These are phyloP conservation scores for Zygoascus ofunaensis DNA, from an alignment of 805 yeast genomes.

Conservation along the genomic window DNA sequence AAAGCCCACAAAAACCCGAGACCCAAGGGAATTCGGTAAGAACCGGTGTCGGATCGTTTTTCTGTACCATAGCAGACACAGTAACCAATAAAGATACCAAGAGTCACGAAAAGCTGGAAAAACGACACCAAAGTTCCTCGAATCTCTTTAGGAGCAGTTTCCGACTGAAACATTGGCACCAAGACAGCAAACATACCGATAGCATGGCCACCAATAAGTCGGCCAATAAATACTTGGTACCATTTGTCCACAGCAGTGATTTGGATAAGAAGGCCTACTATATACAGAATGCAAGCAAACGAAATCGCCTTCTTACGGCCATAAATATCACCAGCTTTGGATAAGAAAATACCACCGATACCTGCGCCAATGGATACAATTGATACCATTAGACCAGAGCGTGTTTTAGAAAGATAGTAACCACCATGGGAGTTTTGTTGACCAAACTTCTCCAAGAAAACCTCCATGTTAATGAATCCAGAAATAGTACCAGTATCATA, in stretches of 20 bases:
- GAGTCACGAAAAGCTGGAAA: conserved; percentile 66
- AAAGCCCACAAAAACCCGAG: conserved; percentile 62
- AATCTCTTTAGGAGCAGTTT: conserved; percentile 70
- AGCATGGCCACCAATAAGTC: conserved; percentile 64
- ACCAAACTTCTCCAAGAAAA: conserved; percentile 44
- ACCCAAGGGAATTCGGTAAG: conserved; percentile 73
- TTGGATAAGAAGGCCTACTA: conserved; percentile 46
- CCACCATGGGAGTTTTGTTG: conserved; percentile 28
- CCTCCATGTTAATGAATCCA: conserved; percentile 53
- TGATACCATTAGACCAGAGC: conserved; percentile 60
- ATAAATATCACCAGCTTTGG: conserved; percentile 37
- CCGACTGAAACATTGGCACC: conserved; percentile 71
- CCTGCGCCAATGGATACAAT: conserved; percentile 64
- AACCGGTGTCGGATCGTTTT: conserved; percentile 33
- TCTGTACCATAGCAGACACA: conserved; percentile 64
- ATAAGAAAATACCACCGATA: conserved; percentile 54
- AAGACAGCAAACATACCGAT: conserved; percentile 72
- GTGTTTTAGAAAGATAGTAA: conserved; percentile 37
- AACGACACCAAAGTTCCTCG: conserved; percentile 71
- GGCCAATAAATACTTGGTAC: conserved; percentile 52
- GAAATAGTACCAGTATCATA: conserved; percentile 64
- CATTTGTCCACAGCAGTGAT: conserved; percentile 32
- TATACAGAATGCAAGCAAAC: conserved; percentile 39
- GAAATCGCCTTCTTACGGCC: conserved; percentile 40
- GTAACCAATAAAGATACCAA: conserved; percentile 65